These are phyloP conservation scores for Colletotrichum sp. DNA, from an alignment of 2,329 filamentous ascomycete species.

Conservation along the genomic window DNA sequence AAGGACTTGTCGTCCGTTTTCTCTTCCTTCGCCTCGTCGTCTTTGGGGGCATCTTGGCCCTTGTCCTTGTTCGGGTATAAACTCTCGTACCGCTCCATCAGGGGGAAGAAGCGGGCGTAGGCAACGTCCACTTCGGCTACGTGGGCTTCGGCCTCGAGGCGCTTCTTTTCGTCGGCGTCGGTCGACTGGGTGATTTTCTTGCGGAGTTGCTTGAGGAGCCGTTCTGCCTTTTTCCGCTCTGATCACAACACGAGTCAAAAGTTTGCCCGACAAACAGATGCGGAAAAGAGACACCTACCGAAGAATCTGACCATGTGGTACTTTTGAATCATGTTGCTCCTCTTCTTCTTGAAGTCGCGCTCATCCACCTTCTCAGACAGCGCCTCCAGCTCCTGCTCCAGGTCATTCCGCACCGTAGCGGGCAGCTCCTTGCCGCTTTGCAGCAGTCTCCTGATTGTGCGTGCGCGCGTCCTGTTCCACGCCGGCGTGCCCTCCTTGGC, in stretches of 20 bases:
- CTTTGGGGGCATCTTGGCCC: slow-evolving; percentile 34
- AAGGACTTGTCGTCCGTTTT: slow-evolving; percentile 39
- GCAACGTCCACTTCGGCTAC: slow-evolving; percentile 75
- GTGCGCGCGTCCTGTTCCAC: slow-evolving; percentile 73
- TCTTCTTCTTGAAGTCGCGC: slow-evolving; percentile 63
- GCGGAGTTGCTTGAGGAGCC: slow-evolving; percentile 68
- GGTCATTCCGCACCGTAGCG: slow-evolving; percentile 69
- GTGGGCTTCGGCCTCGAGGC: slow-evolving; percentile 64
- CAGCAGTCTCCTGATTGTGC: slow-evolving; percentile 72
- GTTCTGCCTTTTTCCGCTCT: slow-evolving; percentile 77
- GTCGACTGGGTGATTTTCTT: slow-evolving; percentile 59
- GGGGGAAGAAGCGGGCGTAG: slow-evolving; percentile 76
- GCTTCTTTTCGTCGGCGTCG: slow-evolving; percentile 54
- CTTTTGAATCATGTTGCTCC: slow-evolving; percentile 73
- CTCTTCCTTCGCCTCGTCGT: slow-evolving; percentile 35
- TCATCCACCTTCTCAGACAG: slow-evolving; percentile 68
- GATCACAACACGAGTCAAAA: not conserved
- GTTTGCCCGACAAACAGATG: not conserved
- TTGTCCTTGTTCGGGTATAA: slow-evolving; percentile 51
- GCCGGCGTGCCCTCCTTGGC: slow-evolving; percentile 55
- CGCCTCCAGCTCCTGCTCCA: slow-evolving; percentile 73
- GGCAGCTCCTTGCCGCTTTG: slow-evolving; percentile 66
- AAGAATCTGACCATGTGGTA: slow-evolving; percentile 89
- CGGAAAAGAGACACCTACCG: slow-evolving; percentile 52
- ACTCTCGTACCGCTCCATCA: slow-evolving; percentile 73